Base-by-base conservation (phyloP, 2,329 filamentous ascomycete genomes). In the Clonostachys solani region DNA sequence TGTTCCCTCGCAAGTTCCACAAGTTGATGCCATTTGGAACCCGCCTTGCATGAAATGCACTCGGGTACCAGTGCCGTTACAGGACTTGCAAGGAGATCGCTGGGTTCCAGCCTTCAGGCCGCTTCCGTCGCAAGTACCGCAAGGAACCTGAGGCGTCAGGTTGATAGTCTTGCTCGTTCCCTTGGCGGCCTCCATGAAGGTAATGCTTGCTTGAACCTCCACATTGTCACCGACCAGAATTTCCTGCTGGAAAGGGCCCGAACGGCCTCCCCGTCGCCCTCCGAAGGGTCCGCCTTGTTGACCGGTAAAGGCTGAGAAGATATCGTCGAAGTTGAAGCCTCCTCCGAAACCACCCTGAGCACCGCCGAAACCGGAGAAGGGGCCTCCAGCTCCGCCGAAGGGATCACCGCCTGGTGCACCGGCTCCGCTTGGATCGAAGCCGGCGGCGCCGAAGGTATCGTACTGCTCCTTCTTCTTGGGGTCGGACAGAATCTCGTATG, bases 11-110 rank as follows among this genome's bases (percentile, higher is more conserved):
- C 94, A 99, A 35, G 82, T 72, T 17, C 80, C 77, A 66, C 94
- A 99, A 2, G 91, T 95, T 51, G 89, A 89, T 5, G 89, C 89
- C 86, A 99, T 92, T 71, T 97, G 92, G 71, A 99, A 97, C 19
- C 91, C 92, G 46, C 91, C 91, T 57, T 89, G 84, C 80, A 96
- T 87, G 60, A 90, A 86, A 66, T 95, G 90, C 43, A 97, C 85
- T 48, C 89, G 79, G 36, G 87, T 89, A 44, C 94, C 94, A 2
- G 90, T 90, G 15, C 94, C 94, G 51, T 87, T 85, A 64, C 94
- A 99, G 46, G 80, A 74, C 63, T 83, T 84, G 68, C 94, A 99
- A 51, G 83, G 74, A 19, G 81, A 74, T 56, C 84, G 78, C 66
- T 87, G 83, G 12, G 85, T 80, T 12, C 92, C 92, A 49, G 83